Base-by-base conservation (phyloP, 345 rosid species). In the Populus euphratica region DNA sequence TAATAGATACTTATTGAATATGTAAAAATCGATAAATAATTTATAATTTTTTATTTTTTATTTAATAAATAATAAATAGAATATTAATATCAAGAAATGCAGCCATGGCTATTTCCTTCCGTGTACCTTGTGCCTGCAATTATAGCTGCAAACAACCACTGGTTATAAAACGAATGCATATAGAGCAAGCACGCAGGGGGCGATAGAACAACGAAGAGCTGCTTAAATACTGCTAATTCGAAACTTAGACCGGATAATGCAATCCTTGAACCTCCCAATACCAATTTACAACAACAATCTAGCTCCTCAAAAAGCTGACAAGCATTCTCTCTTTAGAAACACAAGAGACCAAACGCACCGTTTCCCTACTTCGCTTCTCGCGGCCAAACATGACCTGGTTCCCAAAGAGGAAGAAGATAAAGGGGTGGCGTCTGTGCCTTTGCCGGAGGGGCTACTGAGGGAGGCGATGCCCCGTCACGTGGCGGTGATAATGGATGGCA, bases 401-500 rank as follows among this genome's bases (percentile, higher is more conserved):
- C 39, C 69, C 8, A 14, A 73, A 5, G 86, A 83, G 29, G 71
- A 85, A 7, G 87, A 81, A 7, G 80, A 74, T 52, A 52, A 6
- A 52, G 59, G 59, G 20, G 23, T 21, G 23, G n/a, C 3, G 77
- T 68, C 74, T 69, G 74, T 85, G 29, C 67, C 54, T 2, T 44
- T 78, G 23, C 98, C 96, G 76, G 82, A 63, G 13, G 93, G 86
- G 27, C 86, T 91, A 7, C 78, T n/a, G 4, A 39, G 73, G 2
- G 90, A 89, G 71, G 68, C 83, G 70, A 83, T 93, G 90, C 95
- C 98, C 64, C 86, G 84, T 56, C 97, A 93, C 68, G 97, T 93
- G 64, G 97, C 98, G 64, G 80, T 91, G 50, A 90, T 93, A 68
- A 91, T 93, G 97, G 98, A 90, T 44, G 97, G 98, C 5, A 93